Evolutionary conservation across 495 filamentous ascomycete genomes (phyloP), one percentile per base, ranked within the genome.

Genomic region (Daldinia vernicosa): DNA sequence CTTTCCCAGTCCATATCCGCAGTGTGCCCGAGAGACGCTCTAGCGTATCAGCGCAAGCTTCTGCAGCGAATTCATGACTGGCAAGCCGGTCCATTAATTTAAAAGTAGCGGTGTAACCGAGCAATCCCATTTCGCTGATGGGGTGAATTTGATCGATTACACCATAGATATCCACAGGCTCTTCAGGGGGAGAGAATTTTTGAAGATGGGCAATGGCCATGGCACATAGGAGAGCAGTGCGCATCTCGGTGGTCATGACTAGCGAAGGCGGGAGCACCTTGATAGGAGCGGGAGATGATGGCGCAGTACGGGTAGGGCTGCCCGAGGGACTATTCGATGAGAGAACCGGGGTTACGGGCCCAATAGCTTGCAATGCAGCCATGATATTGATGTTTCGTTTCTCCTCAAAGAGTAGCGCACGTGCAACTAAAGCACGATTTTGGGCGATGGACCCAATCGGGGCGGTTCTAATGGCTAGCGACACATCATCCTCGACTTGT

Each of bases 71-170:
- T 47, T 88, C 81, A 53, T 90, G 88, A 26, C 84, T 83, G 11
- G 82, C 80, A 3, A 86, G 79, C 5, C 85, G 77, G 52, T 87
- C 86, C 74, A 95, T 87, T 11, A 96, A 76, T 63, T 89, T 88
- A 78, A 90, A 94, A 17, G 89, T 88, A 0, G 93, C 88, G 0
- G 90, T 88, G 54, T 92, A 95, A 17, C 91, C 91, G n/a, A 97
- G 83, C 7, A 95, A 83, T 11, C 90, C 78, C 79, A 85, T 92
- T 27, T 90, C 80, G 40, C 84, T 82, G 22, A 85, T 60, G 6
- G 80, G 81, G 3, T 80, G 65, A 14, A 85, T 83, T n/a, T 80
- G 78, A 32, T 84, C 80, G 69, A 85, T 82, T 45, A 87, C 77
- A 8, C 69, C 60, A 22, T 82, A 81, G 4, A 82, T 81, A 5